Evolutionary conservation across 345 rosid species (phyloP), one percentile per base, ranked within the genome.

Genomic region (Cardiospermum halicacabum): DNA sequence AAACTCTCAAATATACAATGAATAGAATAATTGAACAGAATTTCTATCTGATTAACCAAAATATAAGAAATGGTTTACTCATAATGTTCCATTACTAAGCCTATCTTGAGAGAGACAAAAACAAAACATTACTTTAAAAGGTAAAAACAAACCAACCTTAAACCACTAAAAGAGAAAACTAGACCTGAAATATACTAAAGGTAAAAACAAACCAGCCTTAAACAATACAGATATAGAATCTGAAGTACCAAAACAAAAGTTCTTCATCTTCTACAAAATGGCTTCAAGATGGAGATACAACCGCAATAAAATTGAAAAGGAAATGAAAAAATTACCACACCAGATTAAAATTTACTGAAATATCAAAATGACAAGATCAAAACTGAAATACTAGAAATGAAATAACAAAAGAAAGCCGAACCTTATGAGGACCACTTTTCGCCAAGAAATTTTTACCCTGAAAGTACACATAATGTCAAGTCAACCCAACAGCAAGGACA

Each of bases 371-470:
- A 19, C 13, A 9, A 16, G 1, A 53, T 58, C n/a, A 68, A 25
- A 22, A 42, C 47, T 32, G 55, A 57, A 50, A 57, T 40, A 57
- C 30, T 30, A 70, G 16, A 64, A n/a, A n/a, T 40, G 27, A 61
- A 40, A 36, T n/a, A n/a, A n/a, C n/a, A n/a, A n/a, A 48, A 49
- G 56, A 63, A 68, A 62, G 57, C 28, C 7, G 16, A 67, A 83
- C 96, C 96, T 93, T 93, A 66, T 93, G 88, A 30, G 78, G 75
- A 64, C 85, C 72, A 73, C 74, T 76, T 74, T 79, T 82, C 60
- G 81, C 86, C 53, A 84, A 51, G 70, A 84, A 82, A 36, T 63
- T 60, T 55, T 72, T 73, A 61, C 58, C 88, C 93, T 87, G 81
- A 50, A 62, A 60, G 58, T 16, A 68, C 63, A 54, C 32, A 61